phyloP scores from a whole-genome alignment of 2,329 filamentous ascomycete species.

The Fusarium sp. region DNA sequence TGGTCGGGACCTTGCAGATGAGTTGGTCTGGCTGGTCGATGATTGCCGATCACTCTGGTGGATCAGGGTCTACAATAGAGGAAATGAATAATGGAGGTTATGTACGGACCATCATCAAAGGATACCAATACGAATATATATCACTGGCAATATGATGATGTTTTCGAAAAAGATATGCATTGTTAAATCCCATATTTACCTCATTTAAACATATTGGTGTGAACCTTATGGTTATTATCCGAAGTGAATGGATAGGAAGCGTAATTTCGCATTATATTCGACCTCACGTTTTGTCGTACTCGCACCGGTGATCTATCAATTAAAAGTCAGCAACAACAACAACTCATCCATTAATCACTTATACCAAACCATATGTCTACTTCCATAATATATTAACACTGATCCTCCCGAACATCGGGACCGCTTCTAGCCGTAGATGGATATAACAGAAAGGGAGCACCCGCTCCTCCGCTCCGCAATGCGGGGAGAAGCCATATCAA shows the following conservation, averaged over 20 bases:
- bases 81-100: constrained; percentile 1
- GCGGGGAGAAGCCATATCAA: constrained; percentile 27
- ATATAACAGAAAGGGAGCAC: constrained; percentile 25
- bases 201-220: too few species aligned
- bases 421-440: constrained; percentile 24
- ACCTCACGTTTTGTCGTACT: too few species aligned
- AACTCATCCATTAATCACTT: not conserved
- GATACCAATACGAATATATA: constrained; percentile 3
- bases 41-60: constrained; percentile 35
- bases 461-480: constrained; percentile 35
- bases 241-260: not conserved
- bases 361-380: not conserved
- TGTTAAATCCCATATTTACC: too few species aligned
- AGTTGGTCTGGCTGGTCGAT: constrained; percentile 24
- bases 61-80: constrained; percentile 50
- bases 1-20: constrained; percentile 47
- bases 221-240: constrained; percentile 1
- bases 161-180: too few species aligned
- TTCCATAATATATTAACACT: not conserved
- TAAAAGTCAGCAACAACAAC: not conserved
- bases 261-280: too few species aligned
- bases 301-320: not conserved
- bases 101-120: too few species aligned
- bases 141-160: too few species aligned
- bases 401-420: not conserved